phyloP scores from a whole-genome alignment of 2,329 filamentous ascomycete species.

The Gyromitra esculenta region DNA sequence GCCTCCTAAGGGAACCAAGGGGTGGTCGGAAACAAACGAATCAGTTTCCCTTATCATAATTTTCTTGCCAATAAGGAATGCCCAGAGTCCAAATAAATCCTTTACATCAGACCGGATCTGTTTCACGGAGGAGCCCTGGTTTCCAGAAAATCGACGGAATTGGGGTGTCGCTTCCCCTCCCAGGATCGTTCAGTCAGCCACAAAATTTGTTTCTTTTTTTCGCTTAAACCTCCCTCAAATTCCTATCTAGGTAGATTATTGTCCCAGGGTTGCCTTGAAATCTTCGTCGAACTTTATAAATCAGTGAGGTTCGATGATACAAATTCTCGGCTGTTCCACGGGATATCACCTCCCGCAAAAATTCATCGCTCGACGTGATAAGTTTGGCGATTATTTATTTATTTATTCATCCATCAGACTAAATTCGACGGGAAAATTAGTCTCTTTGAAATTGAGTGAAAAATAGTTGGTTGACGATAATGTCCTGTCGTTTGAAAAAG shows the following conservation, averaged over 20 bases:
- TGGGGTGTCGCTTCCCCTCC: constrained; percentile 1
- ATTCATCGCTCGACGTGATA: background rate
- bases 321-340: background rate
- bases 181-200: background rate
- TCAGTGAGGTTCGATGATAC: background rate
- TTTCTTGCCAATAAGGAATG: background rate
- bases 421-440: too few species aligned
- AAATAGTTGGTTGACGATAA: background rate
- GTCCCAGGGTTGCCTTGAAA: background rate
- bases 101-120: constrained; percentile 5
- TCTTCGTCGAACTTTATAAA: background rate
- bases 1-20: background rate
- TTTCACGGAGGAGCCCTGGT: background rate
- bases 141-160: constrained; percentile 2
- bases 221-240: background rate
- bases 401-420: too few species aligned
- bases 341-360: background rate
- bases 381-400: too few species aligned
- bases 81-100: constrained; percentile 1
- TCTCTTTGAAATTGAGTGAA: background rate
- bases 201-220: background rate
- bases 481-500: background rate
- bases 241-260: background rate
- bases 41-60: background rate
- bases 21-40: background rate